phyloP scores from a whole-genome alignment of 1,139 yeast genomes.

The Scheffersomyces stambukii region DNA sequence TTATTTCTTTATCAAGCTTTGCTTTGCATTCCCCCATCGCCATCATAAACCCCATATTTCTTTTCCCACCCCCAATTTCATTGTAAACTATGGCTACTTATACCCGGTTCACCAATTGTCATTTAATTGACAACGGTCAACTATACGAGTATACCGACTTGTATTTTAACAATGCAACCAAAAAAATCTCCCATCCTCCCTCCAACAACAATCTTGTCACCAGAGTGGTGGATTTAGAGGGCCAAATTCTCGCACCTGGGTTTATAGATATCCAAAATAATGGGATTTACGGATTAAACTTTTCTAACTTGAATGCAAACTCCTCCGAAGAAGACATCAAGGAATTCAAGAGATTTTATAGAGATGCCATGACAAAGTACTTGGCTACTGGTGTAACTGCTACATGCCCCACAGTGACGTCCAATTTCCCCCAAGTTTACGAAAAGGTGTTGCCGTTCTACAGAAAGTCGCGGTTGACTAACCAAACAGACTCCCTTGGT shows the following conservation, averaged over 20 bases:
- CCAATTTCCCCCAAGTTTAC: slow-evolving; percentile 52
- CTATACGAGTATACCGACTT: slow-evolving; percentile 37
- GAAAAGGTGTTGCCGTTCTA: slow-evolving; percentile 47
- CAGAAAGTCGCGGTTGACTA: slow-evolving; percentile 28
- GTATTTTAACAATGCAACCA: slow-evolving; percentile 41
- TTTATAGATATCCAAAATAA: slow-evolving; percentile 60
- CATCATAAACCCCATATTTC: background rate
- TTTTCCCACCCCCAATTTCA: slow-evolving; percentile 2
- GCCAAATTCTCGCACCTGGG: slow-evolving; percentile 54
- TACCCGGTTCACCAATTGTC: slow-evolving; percentile 45
- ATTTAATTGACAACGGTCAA: slow-evolving; percentile 48
- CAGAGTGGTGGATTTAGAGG: slow-evolving; percentile 42
- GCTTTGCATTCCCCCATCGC: too few species aligned
- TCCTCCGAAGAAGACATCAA: slow-evolving; percentile 33
- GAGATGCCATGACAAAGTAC: slow-evolving; percentile 46
- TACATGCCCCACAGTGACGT: slow-evolving; percentile 58
- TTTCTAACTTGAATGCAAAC: slow-evolving; percentile 34
- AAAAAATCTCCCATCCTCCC: slow-evolving; percentile 35
- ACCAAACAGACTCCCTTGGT: slow-evolving; percentile 52
- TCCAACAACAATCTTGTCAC: slow-evolving; percentile 8
- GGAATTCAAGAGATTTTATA: slow-evolving; percentile 29
- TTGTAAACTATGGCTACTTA: too few species aligned
- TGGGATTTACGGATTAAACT: slow-evolving; percentile 59
- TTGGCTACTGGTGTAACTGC: slow-evolving; percentile 56
- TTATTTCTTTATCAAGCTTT: too few species aligned